Evolutionary conservation across 2,329 filamentous ascomycete species (phyloP).

Genomic region (Calonectria pteridis): DNA sequence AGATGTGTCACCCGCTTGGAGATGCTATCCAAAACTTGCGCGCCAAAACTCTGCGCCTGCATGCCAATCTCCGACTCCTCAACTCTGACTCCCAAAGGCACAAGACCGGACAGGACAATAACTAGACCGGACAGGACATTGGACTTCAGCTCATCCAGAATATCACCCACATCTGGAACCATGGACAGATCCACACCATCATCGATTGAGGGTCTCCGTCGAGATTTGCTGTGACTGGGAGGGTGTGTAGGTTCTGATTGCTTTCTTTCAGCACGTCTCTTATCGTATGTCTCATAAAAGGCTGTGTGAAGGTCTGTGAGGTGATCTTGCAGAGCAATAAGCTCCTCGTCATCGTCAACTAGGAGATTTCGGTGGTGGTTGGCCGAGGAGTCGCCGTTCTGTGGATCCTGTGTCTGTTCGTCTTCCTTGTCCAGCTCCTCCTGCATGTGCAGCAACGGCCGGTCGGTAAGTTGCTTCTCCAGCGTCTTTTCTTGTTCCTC

Average conservation of each 20-base stretch:
- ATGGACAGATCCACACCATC: constrained; percentile 59
- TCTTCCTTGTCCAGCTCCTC: constrained; percentile 89
- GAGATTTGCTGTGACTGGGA: constrained; percentile 49
- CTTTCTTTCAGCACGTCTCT: constrained; percentile 56
- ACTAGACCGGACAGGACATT: constrained; percentile 80
- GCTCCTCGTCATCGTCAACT: constrained; percentile 88
- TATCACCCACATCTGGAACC: constrained; percentile 86
- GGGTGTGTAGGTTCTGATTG: constrained; percentile 50
- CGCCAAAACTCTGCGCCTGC: constrained; percentile 90
- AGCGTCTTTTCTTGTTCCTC: constrained; percentile 90
- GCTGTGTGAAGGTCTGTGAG: constrained; percentile 79
- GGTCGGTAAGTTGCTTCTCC: constrained; percentile 88
- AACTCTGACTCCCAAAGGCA: constrained; percentile 84
- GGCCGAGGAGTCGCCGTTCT: constrained; percentile 43
- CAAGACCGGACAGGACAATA: constrained; percentile 90
- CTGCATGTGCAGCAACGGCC: constrained; percentile 92
- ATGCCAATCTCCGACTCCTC: constrained; percentile 87
- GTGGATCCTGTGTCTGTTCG: constrained; percentile 43
- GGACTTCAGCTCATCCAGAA: constrained; percentile 87
- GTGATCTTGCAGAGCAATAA: constrained; percentile 81
- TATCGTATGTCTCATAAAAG: constrained; percentile 88
- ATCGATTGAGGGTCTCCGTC: constrained; percentile 50
- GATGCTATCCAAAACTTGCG: constrained; percentile 69
- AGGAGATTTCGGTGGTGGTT: constrained; percentile 75
- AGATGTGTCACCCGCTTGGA: constrained; percentile 78